Evolutionary conservation across 495 filamentous ascomycete genomes (phyloP).

Genomic region (Hypoxylon perforatum): DNA sequence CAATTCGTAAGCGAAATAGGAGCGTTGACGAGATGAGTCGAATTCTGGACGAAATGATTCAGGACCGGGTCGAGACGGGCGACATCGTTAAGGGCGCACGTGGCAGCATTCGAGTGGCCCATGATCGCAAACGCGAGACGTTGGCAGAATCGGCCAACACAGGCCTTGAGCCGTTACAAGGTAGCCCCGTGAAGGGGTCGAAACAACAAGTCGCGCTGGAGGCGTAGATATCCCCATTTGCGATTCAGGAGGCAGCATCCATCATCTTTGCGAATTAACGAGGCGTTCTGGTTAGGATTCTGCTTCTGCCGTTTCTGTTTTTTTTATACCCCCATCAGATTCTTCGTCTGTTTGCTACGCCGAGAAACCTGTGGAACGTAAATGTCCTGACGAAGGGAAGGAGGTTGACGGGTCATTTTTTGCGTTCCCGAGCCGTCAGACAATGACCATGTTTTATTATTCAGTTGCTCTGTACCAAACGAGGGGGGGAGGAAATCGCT

Average conservation of each 20-base stretch:
- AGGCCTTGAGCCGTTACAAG: constrained; percentile 50
- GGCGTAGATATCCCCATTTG: constrained; percentile 45
- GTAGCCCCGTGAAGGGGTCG: constrained; percentile 45
- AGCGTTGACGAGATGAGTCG: constrained; percentile 89
- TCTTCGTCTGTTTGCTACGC: constrained; percentile 45
- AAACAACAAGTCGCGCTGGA: constrained; percentile 46
- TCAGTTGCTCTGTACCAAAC: constrained; percentile 26
- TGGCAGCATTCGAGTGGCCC: constrained; percentile 64
- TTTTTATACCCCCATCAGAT: constrained; percentile 44
- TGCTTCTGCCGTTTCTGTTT: constrained; percentile 41
- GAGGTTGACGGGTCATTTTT: constrained; percentile 38
- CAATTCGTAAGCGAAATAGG: constrained; percentile 66
- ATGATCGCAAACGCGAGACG: constrained; percentile 43
- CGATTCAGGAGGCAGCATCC: constrained; percentile 34
- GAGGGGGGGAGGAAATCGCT: constrained; percentile 21
- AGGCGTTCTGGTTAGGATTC: constrained; percentile 46
- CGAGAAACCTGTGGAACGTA: constrained; percentile 40
- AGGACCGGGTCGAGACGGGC: constrained; percentile 80
- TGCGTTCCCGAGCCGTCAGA: constrained; percentile 37
- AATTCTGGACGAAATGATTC: constrained; percentile 95
- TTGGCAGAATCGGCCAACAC: constrained; percentile 27
- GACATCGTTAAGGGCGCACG: constrained; percentile 68
- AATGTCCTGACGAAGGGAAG: constrained; percentile 44
- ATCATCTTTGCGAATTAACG: constrained; percentile 44
- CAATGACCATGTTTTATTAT: constrained; percentile 43